phyloP scores from a whole-genome alignment of 163 green algal genomes.

The Prototheca wickerhamii region DNA sequence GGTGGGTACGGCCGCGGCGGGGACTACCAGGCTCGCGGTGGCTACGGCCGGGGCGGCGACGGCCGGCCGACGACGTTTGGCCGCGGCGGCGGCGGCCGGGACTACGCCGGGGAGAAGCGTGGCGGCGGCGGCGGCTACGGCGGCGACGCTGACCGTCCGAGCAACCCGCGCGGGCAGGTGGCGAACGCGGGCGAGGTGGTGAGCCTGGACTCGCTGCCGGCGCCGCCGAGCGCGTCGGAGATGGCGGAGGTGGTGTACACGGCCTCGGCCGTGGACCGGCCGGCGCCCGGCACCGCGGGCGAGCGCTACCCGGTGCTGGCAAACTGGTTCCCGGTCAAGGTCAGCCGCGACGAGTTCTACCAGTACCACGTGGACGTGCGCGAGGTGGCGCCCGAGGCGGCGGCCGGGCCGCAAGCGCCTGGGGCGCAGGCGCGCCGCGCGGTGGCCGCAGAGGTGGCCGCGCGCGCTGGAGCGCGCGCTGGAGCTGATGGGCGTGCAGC shows the following conservation, averaged over 20 bases:
- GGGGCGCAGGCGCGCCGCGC: background rate
- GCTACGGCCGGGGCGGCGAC: background rate
- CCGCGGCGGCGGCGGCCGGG: background rate
- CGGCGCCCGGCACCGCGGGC: background rate
- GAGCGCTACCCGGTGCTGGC: background rate
- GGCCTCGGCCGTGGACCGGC: background rate
- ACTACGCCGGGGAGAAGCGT: background rate
- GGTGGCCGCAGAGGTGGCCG: conserved; percentile 12
- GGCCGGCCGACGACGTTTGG: no score
- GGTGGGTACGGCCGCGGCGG: background rate
- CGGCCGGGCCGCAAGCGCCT: background rate
- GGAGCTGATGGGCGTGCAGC: conserved; percentile 12
- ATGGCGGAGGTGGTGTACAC: background rate
- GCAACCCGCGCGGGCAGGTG: no score
- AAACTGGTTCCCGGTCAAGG: conserved; percentile 6
- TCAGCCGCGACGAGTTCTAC: conserved; percentile 19
- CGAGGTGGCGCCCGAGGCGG: conserved; percentile 2
- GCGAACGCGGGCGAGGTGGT: no score
- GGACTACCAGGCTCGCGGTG: background rate
- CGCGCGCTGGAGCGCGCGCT: no score
- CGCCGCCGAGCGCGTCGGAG: background rate
- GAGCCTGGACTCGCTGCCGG: background rate
- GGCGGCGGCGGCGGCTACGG: background rate
- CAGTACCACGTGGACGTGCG: conserved; percentile 42
- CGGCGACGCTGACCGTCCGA: background rate